Percentiles rank a stretch among this genome's conserved stretches.
Conservation (phyloP, 78 protist species). For the Cavenderia fasciculata region DNA sequence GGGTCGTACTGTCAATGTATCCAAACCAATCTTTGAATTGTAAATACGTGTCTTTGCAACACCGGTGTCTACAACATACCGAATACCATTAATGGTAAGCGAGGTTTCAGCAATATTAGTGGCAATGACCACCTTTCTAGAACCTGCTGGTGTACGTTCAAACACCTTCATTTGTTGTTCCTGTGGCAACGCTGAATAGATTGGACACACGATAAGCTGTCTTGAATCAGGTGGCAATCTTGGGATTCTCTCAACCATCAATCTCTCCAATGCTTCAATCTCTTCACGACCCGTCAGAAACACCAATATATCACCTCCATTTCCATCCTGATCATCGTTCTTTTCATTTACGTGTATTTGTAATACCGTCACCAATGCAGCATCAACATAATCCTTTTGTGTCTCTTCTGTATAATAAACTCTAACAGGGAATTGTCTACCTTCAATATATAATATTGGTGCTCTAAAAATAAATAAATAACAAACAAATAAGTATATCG, state of each 20-base stretch:
- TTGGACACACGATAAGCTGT: conserved; percentile 61
- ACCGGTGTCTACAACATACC: conserved; percentile 93
- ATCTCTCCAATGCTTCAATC: conserved; percentile 81
- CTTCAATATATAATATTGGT: conserved; percentile 75
- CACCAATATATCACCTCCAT: conserved; percentile 92
- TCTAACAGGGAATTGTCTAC: conserved; percentile 79
- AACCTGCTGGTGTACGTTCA: conserved; percentile 87
- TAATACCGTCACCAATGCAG: conserved; percentile 74
- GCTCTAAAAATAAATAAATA: conserved; percentile 33
- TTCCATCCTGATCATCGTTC: conserved; percentile 88
- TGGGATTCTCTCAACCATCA: conserved; percentile 35
- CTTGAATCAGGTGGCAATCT: conserved; percentile 32
- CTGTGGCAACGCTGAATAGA: conserved; percentile 85
- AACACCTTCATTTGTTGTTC: conserved; percentile 89
- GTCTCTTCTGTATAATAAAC: conserved; percentile 49
- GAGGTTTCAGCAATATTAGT: conserved; percentile 99
- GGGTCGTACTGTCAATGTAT: conserved; percentile 79
- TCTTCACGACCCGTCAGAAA: conserved; percentile 96
- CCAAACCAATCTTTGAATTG: conserved; percentile 83
- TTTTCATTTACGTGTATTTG: conserved; percentile 88
- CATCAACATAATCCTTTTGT: conserved; percentile 78
- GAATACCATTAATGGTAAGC: conserved; percentile 92
- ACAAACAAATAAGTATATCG: not conserved
- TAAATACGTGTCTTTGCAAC: conserved; percentile 83
- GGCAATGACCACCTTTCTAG: conserved; percentile 92